Evolutionary conservation across 257 asterid genomes (phyloP).

Genomic region (Catharanthus roseus): DNA sequence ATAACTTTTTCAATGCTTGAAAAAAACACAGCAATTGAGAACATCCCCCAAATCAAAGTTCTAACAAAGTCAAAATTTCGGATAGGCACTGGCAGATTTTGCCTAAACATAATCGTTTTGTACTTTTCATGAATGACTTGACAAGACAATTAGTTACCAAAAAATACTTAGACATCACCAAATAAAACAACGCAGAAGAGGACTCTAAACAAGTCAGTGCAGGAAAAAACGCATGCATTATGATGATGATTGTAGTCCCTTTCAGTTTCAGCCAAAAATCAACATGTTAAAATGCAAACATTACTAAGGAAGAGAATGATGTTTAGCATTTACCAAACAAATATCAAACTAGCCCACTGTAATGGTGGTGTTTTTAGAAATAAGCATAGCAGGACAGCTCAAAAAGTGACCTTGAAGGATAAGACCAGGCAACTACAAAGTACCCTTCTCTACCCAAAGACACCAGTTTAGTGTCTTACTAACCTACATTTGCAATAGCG

Average conservation of each 20-base stretch:
- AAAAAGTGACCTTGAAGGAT: too few species aligned
- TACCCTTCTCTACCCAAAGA: slow-evolving; percentile 28
- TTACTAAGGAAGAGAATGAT: background rate
- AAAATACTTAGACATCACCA: background rate
- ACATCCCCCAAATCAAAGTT: too few species aligned
- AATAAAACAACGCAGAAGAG: background rate
- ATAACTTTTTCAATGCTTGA: too few species aligned
- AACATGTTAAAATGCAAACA: background rate
- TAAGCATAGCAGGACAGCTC: too few species aligned
- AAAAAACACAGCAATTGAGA: too few species aligned
- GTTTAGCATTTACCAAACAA: background rate
- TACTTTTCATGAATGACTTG: too few species aligned
- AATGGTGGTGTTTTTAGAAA: background rate
- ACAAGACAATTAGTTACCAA: background rate
- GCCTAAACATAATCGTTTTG: too few species aligned
- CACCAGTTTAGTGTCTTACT: slow-evolving; percentile 30
- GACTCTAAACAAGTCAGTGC: background rate
- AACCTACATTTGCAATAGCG: slow-evolving; percentile 19
- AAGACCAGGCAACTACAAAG: slow-evolving; percentile 29
- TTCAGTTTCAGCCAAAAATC: background rate
- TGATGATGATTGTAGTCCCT: too few species aligned
- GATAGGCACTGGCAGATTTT: too few species aligned
- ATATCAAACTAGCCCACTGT: slow-evolving; percentile 7
- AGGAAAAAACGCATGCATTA: too few species aligned
- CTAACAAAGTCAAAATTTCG: too few species aligned